Conservation (phyloP, 2,329 filamentous ascomycete genomes). For the Alternaria sp. region DNA sequence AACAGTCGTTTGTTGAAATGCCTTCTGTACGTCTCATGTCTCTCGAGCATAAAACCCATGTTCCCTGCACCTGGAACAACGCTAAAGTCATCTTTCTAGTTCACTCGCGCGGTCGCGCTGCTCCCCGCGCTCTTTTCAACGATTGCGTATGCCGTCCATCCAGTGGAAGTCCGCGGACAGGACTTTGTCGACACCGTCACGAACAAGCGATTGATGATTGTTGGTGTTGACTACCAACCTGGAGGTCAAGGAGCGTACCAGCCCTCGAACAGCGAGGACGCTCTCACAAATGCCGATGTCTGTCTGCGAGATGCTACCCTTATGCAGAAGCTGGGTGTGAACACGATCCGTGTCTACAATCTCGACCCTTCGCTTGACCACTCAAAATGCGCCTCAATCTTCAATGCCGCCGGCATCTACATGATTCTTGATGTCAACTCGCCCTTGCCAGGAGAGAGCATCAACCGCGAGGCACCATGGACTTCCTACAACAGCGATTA, state of each 20-base stretch:
- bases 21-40: slow-evolving; percentile 8
- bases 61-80: slow-evolving; percentile 5
- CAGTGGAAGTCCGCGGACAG: slow-evolving; percentile 65
- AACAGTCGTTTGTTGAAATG: slow-evolving; percentile 18
- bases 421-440: slow-evolving; percentile 72
- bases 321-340: slow-evolving; percentile 68
- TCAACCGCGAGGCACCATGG: slow-evolving; percentile 64
- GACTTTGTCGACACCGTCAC: slow-evolving; percentile 69
- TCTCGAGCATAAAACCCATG: slow-evolving; percentile 2
- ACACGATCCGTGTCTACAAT: slow-evolving; percentile 72
- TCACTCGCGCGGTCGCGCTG: slow-evolving; percentile 38
- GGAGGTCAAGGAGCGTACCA: slow-evolving; percentile 68
- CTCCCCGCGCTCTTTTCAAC: slow-evolving; percentile 48
- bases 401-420: slow-evolving; percentile 72
- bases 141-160: slow-evolving; percentile 62
- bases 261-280: slow-evolving; percentile 58
- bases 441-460: slow-evolving; percentile 62
- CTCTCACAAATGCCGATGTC: slow-evolving; percentile 63
- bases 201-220: slow-evolving; percentile 66
- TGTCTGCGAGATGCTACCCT: slow-evolving; percentile 70
- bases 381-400: slow-evolving; percentile 69
- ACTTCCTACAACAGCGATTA: slow-evolving; percentile 65
- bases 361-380: slow-evolving; percentile 67
- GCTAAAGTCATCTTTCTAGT: slow-evolving; percentile 28
- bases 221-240: slow-evolving; percentile 69